Evolutionary conservation across 257 asterid genomes (phyloP).

Genomic region (Nicotiana knightiana): DNA sequence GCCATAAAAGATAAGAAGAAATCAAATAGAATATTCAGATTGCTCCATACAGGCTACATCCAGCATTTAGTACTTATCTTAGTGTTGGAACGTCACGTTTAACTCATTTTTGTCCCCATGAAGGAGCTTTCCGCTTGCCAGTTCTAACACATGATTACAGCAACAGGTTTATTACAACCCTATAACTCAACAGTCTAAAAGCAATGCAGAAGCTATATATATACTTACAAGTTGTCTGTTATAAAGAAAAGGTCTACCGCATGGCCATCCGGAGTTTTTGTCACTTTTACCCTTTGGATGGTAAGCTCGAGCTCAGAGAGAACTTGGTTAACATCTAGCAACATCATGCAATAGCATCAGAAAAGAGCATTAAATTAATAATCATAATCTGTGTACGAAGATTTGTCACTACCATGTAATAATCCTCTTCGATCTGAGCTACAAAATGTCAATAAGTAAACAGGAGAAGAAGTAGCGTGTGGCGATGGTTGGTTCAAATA

Average conservation of each 20-base stretch:
- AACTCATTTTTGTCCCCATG: background rate
- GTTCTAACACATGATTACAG: background rate
- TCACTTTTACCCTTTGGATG: conserved; percentile 76
- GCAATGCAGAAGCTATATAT: background rate
- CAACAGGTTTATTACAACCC: background rate
- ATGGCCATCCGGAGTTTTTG: conserved; percentile 71
- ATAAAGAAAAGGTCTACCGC: conserved; percentile 75
- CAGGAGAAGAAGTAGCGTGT: conserved; percentile 27
- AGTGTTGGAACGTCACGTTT: background rate
- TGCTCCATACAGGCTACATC: background rate
- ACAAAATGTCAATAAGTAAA: conserved; percentile 57
- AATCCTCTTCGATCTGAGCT: conserved; percentile 61
- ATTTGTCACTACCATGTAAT: conserved; percentile 48
- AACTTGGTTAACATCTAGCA: conserved; percentile 56
- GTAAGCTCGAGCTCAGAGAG: conserved; percentile 64
- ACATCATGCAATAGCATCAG: conserved; percentile 2
- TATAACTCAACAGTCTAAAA: background rate
- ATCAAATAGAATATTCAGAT: background rate
- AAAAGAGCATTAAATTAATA: background rate
- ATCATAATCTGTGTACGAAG: background rate
- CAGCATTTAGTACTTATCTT: background rate
- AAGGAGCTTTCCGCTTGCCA: background rate
- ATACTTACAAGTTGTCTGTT: conserved; percentile 62
- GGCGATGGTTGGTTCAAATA: conserved; percentile 40
- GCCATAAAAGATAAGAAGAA: background rate